Evolutionary conservation across 1,284 basidiomycete species (phyloP).

Genomic region (Agroathelia rolfsii): DNA sequence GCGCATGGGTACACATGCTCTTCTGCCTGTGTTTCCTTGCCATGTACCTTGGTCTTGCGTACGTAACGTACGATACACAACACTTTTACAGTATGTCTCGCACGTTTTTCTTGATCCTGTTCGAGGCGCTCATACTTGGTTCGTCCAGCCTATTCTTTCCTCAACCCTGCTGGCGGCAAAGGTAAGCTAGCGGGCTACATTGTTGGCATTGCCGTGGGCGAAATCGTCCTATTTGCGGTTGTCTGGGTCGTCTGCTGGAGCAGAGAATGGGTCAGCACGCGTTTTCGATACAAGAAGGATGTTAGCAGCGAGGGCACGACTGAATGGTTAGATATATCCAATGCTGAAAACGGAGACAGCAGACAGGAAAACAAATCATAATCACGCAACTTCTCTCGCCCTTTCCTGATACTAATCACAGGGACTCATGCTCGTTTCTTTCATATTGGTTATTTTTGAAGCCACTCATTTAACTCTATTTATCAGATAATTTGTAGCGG

Average conservation of each 20-base stretch:
- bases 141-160: slow-evolving; percentile 35
- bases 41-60: slow-evolving; percentile 55
- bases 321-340: too few species aligned
- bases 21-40: slow-evolving; percentile 39
- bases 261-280: too few species aligned
- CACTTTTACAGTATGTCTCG: slow-evolving; percentile 53
- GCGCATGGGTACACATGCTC: slow-evolving; percentile 43
- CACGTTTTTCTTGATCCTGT: slow-evolving; percentile 1
- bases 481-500: too few species aligned
- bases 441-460: too few species aligned
- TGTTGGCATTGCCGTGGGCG: slow-evolving; percentile 39
- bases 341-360: too few species aligned
- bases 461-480: too few species aligned
- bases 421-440: too few species aligned
- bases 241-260: slow-evolving; percentile 26
- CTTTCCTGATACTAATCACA: too few species aligned
- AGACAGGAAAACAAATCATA: too few species aligned
- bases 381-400: too few species aligned
- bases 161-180: slow-evolving; percentile 27
- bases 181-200: slow-evolving; percentile 38
- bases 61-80: slow-evolving; percentile 48
- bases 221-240: slow-evolving; percentile 34
- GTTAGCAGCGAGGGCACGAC: too few species aligned
- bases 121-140: slow-evolving; percentile 1
- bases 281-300: too few species aligned